Percentiles rank a stretch among this genome's conserved stretches.
Conservation (phyloP, 352 stramenopile species). For the Globisporangium paddicum region DNA sequence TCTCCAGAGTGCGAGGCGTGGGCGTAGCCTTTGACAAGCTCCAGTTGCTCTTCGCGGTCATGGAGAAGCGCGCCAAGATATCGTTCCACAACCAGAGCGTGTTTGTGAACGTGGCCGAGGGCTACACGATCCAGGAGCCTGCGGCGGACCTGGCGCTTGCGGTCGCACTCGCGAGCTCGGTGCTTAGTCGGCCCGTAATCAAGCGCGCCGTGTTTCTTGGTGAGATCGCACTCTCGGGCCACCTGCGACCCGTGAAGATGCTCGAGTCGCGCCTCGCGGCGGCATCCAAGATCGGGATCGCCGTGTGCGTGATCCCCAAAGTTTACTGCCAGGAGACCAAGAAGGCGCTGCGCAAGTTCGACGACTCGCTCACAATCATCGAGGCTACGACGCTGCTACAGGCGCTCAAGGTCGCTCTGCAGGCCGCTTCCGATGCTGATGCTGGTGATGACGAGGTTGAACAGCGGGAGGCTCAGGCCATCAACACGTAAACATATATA, state of each 20-base stretch:
- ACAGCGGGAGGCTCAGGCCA: not conserved
- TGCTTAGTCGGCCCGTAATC: slow-evolving; percentile 53
- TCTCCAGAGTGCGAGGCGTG: slow-evolving; percentile 61
- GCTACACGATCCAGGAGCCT: slow-evolving; percentile 79
- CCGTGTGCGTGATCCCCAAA: slow-evolving; percentile 67
- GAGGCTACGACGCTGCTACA: slow-evolving; percentile 64
- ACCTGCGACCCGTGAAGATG: slow-evolving; percentile 79
- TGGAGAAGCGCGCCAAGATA: slow-evolving; percentile 90
- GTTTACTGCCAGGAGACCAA: slow-evolving; percentile 39
- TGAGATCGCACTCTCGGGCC: slow-evolving; percentile 74
- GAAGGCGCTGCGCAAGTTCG: slow-evolving; percentile 52
- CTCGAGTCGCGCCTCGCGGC: slow-evolving; percentile 73
- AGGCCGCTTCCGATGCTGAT: slow-evolving; percentile 1
- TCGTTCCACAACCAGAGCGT: slow-evolving; percentile 77
- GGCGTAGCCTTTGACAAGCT: slow-evolving; percentile 89
- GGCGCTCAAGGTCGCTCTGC: slow-evolving; percentile 58
- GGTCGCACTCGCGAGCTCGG: slow-evolving; percentile 65
- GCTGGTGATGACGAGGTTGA: not conserved
- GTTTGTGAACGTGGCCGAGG: slow-evolving; percentile 85
- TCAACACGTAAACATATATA: slow-evolving; percentile 12
- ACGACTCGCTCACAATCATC: slow-evolving; percentile 43
- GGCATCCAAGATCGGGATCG: slow-evolving; percentile 76
- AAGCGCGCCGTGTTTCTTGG: slow-evolving; percentile 63
- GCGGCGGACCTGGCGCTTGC: slow-evolving; percentile 73
- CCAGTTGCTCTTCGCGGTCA: slow-evolving; percentile 92